Base-by-base conservation (phyloP, 768 basidiomycete species). In the Cystobasidium tubakii region DNA sequence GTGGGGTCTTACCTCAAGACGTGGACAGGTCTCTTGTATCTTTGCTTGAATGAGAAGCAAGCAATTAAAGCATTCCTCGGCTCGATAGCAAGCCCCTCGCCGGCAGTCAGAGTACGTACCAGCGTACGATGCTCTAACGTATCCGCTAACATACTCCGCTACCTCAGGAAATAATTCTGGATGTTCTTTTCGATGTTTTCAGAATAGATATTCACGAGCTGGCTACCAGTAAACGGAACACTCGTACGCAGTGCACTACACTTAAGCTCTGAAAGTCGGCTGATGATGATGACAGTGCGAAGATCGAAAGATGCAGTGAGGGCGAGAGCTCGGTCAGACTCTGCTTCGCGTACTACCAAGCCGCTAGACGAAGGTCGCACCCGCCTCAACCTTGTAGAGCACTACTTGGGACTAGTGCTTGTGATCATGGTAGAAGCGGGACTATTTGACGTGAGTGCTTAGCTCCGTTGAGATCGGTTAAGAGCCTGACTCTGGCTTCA, bases 181-280 rank as follows among this genome's bases (percentile, higher is more conserved):
- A 98, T 77, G 89, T 96, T 86, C 90, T 98, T 78, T 97, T 97
- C 78, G 90, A 91, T 75, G 84, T 94, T 21, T 83, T 99, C 23
- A 91, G 92, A 71, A 94, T 98, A 81, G 91, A 91, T 80, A 86
- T 90, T 0, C 90, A 92, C 0, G 89, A 89, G 55, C 97, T 94
- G 92, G 91, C 96, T 42, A 89, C 89, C 71, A 93, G 92, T 13
- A 87, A 90, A 62, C 85, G 93, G 33, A 82, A 96, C 67, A 75
- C 73, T 2, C 4, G 1, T 27, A 55, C 43, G 72, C 27, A 42
- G n/a, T 33, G 66, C 23, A 15, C n/a, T 33, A n/a, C 53, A 13
- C 34, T 53, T 54, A 19, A 43, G n/a, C 43, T 71, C 39, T n/a
- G 4, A 13, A 42, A 19, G 10, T 42, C 13, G 31, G 27, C 33